These are phyloP conservation scores for Aotearoamyces nothofagi DNA, from an alignment of 2,329 filamentous ascomycete species.

Conservation along the genomic window DNA sequence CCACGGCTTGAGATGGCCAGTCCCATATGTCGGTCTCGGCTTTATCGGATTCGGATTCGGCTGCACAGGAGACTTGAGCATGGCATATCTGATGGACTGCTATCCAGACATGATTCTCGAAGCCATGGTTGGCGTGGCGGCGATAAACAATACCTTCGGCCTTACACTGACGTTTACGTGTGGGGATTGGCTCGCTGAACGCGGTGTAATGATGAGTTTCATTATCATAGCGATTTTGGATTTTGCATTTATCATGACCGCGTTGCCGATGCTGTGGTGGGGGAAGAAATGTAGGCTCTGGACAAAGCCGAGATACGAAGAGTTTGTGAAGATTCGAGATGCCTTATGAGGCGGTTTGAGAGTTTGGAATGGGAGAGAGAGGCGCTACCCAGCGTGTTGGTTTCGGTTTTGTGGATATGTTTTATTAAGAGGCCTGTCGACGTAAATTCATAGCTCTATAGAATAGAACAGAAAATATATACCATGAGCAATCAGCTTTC, in stretches of 20 bases:
- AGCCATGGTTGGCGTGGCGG: conserved; percentile 40
- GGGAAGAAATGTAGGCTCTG: conserved; percentile 32
- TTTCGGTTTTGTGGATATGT: too few relatives aligned
- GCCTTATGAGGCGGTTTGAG: too few relatives aligned
- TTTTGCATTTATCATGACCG: conserved; percentile 33
- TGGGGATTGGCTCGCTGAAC: conserved; percentile 31
- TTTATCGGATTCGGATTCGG: conserved; percentile 45
- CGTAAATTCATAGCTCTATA: too few relatives aligned
- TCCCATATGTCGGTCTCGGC: conserved; percentile 37
- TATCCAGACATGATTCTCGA: conserved; percentile 41
- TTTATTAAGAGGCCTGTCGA: too few relatives aligned
- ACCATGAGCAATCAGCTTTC: too few relatives aligned
- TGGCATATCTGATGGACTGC: conserved; percentile 38
- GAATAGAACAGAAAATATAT: too few relatives aligned
- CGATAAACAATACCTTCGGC: conserved; percentile 39
- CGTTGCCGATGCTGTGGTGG: conserved; percentile 36
- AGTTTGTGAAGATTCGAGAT: conserved; percentile 32
- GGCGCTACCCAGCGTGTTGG: too few relatives aligned
- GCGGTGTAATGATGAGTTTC: conserved; percentile 29
- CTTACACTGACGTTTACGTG: conserved; percentile 37
- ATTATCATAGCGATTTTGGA: conserved; percentile 34
- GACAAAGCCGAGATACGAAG: conserved; percentile 29
- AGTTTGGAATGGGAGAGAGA: too few relatives aligned
- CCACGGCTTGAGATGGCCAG: conserved; percentile 34
- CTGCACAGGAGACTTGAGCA: conserved; percentile 37